A percentile compares a stretch with the other conserved stretches of the same genome.
phyloP scores from a whole-genome alignment of 2,329 filamentous ascomycete genomes.

The Ophiosphaerella narmari region DNA sequence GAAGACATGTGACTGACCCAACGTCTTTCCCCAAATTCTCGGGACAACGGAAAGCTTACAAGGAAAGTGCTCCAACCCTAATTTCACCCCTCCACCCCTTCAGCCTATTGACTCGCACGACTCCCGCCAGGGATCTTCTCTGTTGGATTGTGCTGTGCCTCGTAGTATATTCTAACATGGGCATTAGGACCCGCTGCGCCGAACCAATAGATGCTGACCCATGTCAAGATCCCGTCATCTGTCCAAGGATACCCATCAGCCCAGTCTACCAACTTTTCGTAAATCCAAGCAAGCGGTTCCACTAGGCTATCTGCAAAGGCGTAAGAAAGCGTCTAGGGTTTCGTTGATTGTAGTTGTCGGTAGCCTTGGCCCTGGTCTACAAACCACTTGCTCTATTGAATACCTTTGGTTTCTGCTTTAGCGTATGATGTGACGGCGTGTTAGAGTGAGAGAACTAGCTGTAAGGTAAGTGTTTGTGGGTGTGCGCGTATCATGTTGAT shows the following conservation, averaged over 20 bases:
- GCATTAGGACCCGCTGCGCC: constrained; percentile 71
- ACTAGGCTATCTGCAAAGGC: constrained; percentile 71
- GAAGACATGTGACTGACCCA: constrained; percentile 49
- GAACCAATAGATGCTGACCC: constrained; percentile 76
- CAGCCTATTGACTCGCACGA: constrained; percentile 49
- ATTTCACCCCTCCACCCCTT: constrained; percentile 56
- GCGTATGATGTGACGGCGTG: constrained; percentile 61
- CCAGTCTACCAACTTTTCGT: constrained; percentile 81
- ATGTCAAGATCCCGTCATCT: constrained; percentile 75
- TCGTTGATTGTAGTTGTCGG: constrained; percentile 64
- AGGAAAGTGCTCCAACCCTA: constrained; percentile 62
- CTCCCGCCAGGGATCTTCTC: constrained; percentile 34
- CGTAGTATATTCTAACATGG: constrained; percentile 73
- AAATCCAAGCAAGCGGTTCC: constrained; percentile 75
- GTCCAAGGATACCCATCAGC: constrained; percentile 73
- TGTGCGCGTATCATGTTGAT: constrained; percentile 62
- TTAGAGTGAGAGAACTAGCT: constrained; percentile 63
- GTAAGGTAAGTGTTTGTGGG: constrained; percentile 45
- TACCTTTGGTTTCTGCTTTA: constrained; percentile 56
- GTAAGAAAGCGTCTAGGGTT: constrained; percentile 74
- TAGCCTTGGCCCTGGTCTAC: constrained; percentile 62
- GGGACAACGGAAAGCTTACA: constrained; percentile 62
- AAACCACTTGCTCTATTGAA: constrained; percentile 64
- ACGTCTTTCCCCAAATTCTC: constrained; percentile 60
- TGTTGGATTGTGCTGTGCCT: constrained; percentile 54